phyloP scores from a whole-genome alignment of 345 rosid genomes.

The Eucalyptus brandiana region DNA sequence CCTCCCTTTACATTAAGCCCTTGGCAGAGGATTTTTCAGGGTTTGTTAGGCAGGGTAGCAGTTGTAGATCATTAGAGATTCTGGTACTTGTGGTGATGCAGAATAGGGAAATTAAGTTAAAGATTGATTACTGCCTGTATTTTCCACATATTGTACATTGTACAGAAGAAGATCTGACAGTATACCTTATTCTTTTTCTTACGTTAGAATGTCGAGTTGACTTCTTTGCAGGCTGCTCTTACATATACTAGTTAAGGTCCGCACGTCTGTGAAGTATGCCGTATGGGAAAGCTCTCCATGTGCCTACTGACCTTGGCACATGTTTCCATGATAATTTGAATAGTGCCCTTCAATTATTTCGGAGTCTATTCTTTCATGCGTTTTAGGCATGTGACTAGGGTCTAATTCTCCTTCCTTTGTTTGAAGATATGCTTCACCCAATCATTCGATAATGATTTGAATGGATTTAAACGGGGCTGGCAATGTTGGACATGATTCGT shows the following conservation, averaged over 20 bases:
- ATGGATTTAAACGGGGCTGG: not conserved
- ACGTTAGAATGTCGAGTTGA: not conserved
- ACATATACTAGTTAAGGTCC: not conserved
- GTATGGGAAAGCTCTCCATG: not conserved
- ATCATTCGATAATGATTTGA: not conserved
- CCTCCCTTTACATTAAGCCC: not conserved
- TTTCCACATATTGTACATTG: not conserved
- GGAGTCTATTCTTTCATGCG: not conserved
- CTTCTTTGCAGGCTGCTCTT: not conserved
- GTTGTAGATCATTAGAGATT: not conserved
- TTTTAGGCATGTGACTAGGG: not conserved
- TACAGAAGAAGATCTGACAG: not conserved
- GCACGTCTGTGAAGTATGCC: not conserved
- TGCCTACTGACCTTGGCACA: not conserved
- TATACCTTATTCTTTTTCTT: not conserved
- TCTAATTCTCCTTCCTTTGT: not conserved
- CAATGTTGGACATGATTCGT: not conserved
- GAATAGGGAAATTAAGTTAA: not conserved
- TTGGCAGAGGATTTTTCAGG: not conserved
- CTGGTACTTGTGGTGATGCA: not conserved
- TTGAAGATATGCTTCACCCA: not conserved
- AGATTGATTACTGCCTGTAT: not conserved
- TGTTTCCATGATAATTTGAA: not conserved
- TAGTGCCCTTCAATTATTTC: not conserved
- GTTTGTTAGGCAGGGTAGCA: not conserved